phyloP scores from a whole-genome alignment of 805 yeast genomes.

The Myxozyma mucilagina region DNA sequence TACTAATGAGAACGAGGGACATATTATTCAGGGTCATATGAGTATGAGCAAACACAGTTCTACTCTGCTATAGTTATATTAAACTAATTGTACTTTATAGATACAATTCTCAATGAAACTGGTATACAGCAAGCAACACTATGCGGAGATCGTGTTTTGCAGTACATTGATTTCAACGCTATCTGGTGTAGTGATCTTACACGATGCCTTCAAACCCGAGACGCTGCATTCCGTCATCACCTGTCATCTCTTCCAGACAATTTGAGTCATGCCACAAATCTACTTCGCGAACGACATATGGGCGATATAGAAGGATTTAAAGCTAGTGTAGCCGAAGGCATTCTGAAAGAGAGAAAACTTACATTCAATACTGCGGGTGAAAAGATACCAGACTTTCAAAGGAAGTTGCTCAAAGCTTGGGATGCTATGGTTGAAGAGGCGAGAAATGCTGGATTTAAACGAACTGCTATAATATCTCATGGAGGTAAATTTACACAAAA shows the following conservation, averaged over 20 bases:
- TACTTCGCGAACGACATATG: conserved; percentile 21
- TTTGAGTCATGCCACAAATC: conserved; percentile 5
- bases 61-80: not conserved
- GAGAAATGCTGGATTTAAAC: conserved; percentile 3
- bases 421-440: conserved; percentile 19
- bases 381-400: not conserved
- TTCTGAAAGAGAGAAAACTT: conserved; percentile 9
- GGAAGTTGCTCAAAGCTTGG: conserved; percentile 19
- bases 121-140: conserved; percentile 17
- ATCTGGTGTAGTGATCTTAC: conserved; percentile 24
- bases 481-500: conserved; percentile 14
- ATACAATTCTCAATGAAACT: conserved; percentile 17
- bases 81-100: not conserved
- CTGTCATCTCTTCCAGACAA: conserved; percentile 3
- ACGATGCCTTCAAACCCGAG: conserved; percentile 27
- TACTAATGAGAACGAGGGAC: conserved; percentile 21
- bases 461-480: conserved; percentile 21
- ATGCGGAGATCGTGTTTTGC: conserved; percentile 13
- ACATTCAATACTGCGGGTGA: conserved; percentile 23
- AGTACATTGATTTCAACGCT: conserved; percentile 11
- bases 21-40: conserved; percentile 27
- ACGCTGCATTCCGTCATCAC: conserved; percentile 13
- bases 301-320: conserved; percentile 22
- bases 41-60: not conserved
- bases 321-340: not conserved